These are phyloP conservation scores for Acanthamoeba sp. DNA, from an alignment of 208 protist species.

Conservation along the genomic window DNA sequence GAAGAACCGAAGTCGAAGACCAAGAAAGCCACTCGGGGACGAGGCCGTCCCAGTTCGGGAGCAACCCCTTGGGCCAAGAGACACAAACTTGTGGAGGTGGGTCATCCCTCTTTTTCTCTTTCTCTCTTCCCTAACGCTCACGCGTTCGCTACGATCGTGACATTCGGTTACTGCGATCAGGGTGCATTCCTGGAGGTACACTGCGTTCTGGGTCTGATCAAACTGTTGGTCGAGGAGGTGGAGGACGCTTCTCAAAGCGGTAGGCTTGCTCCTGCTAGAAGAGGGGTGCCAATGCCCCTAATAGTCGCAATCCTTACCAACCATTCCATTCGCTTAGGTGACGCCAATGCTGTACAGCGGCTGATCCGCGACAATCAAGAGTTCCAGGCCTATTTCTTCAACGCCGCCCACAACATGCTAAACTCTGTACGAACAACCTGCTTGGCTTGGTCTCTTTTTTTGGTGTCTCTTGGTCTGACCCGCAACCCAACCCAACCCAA, in stretches of 20 bases:
- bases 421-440: neutral
- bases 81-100: neutral
- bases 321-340: too few relatives aligned
- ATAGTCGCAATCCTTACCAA: too few relatives aligned
- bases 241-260: constrained; percentile 3
- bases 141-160: too few relatives aligned
- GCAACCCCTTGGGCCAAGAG: neutral
- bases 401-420: neutral
- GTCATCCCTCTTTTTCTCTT: neutral
- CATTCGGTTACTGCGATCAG: too few relatives aligned
- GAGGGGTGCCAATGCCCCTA: too few relatives aligned
- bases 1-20: neutral
- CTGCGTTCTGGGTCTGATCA: constrained; percentile 40
- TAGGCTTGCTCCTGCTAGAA: neutral
- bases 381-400: constrained; percentile 20
- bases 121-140: neutral
- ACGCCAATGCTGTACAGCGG: neutral
- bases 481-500: neutral
- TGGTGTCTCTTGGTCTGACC: neutral
- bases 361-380: neutral
- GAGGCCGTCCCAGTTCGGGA: neutral
- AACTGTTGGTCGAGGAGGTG: neutral
- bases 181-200: neutral
- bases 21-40: neutral
- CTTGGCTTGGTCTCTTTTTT: neutral